These are phyloP conservation scores for Solanum chilense DNA, from an alignment of 257 asterid species.

Conservation along the genomic window DNA sequence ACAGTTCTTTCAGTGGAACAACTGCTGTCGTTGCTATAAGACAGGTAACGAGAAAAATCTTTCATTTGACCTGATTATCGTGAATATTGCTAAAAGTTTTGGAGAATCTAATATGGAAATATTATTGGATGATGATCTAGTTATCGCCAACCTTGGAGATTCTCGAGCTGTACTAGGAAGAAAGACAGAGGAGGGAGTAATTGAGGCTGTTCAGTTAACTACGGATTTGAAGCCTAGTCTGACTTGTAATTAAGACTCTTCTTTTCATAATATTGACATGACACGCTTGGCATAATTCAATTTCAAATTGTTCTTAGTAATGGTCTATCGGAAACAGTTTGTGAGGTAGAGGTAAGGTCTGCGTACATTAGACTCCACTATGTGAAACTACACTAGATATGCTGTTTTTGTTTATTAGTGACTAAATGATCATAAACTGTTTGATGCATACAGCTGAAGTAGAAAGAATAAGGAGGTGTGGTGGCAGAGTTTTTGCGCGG, in stretches of 20 bases:
- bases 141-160: slow-evolving; percentile 81
- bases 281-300: background rate
- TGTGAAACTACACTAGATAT: no score
- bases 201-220: slow-evolving; percentile 52
- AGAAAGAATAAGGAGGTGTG: slow-evolving; percentile 63
- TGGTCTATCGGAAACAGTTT: background rate
- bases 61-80: no score
- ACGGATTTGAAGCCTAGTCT: slow-evolving; percentile 75
- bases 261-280: background rate
- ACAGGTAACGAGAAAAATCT: slow-evolving; percentile 33
- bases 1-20: slow-evolving; percentile 73
- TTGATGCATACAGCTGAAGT: slow-evolving; percentile 52
- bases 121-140: slow-evolving; percentile 49
- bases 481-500: slow-evolving; percentile 61
- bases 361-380: background rate
- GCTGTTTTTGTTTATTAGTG: no score
- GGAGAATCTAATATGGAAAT: background rate
- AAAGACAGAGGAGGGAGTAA: slow-evolving; percentile 24
- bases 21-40: slow-evolving; percentile 49
- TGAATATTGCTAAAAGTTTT: background rate
- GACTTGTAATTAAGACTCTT: slow-evolving; percentile 37
- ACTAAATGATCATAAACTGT: background rate
- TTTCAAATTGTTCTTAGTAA: background rate
- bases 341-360: background rate
- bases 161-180: slow-evolving; percentile 73